Percentiles rank a stretch among this genome's conserved stretches.
Evolutionary conservation across 768 basidiomycete genomes (phyloP).

Genomic region (Mycena galericulata): DNA sequence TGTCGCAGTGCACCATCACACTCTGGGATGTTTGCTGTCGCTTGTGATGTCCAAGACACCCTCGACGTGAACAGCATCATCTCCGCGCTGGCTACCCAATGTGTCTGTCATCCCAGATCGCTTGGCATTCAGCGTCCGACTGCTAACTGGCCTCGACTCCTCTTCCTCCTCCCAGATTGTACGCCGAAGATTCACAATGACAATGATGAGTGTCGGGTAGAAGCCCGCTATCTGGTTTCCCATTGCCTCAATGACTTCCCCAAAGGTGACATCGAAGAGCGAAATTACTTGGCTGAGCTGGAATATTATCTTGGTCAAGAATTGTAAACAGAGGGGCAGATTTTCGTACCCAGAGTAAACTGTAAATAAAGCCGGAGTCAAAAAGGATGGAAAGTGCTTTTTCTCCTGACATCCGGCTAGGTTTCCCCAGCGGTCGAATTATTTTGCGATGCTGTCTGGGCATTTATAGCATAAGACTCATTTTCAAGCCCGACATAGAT

Average conservation of each 20-base stretch:
- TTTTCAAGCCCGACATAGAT: too few species aligned
- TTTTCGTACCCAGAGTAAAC: constrained; percentile 17
- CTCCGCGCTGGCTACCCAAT: constrained; percentile 14
- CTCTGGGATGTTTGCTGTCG: constrained; percentile 12
- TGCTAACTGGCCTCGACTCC: constrained; percentile 5
- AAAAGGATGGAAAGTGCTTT: constrained; percentile 19
- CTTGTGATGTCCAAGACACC: constrained; percentile 13
- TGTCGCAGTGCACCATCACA: constrained; percentile 11
- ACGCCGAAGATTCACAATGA: constrained; percentile 20
- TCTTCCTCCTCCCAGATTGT: constrained; percentile 22
- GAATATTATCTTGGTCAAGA: constrained; percentile 20
- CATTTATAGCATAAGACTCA: constrained; percentile 7
- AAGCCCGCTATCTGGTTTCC: constrained; percentile 18
- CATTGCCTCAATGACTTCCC: constrained; percentile 21
- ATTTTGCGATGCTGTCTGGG: constrained; percentile 19
- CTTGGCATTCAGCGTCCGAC: constrained; percentile 11
- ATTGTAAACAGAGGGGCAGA: constrained; percentile 14
- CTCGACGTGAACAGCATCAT: constrained; percentile 4
- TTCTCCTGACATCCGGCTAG: constrained; percentile 20
- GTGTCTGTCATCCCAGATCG: constrained; percentile 22
- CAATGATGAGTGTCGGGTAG: constrained; percentile 21
- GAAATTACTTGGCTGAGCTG: constrained; percentile 22
- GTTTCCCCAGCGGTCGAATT: constrained; percentile 10
- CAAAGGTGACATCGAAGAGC: constrained; percentile 16
- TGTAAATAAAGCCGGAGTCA: too few species aligned